Evolutionary conservation across 257 asterid genomes (phyloP).

Genomic region (Craterostigma plantagineum): DNA sequence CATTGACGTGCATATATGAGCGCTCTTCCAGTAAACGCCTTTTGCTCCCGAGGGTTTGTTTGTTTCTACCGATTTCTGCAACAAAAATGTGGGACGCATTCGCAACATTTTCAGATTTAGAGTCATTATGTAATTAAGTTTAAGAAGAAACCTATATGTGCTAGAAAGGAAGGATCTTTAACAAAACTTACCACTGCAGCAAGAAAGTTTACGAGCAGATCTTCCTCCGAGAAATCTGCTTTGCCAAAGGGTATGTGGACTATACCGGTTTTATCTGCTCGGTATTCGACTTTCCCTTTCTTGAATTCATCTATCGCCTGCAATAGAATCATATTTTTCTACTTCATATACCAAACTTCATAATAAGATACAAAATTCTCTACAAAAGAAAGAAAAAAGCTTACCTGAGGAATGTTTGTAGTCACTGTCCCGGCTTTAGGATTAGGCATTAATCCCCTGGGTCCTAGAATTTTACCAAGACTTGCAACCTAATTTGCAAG

Average conservation of each 20-base stretch:
- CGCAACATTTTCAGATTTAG: too few species aligned
- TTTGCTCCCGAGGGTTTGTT: constrained; percentile 91
- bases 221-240: constrained; percentile 75
- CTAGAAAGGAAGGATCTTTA: neutral
- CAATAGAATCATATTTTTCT: constrained; percentile 3
- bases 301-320: constrained; percentile 92
- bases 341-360: neutral
- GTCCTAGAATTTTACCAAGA: constrained; percentile 83
- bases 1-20: constrained; percentile 85
- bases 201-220: constrained; percentile 58
- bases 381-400: neutral
- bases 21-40: constrained; percentile 93
- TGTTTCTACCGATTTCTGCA: constrained; percentile 87
- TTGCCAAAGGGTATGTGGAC: constrained; percentile 95
- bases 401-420: constrained; percentile 87
- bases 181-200: constrained; percentile 56
- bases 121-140: too few species aligned
- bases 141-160: neutral
- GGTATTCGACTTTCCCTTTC: constrained; percentile 90
- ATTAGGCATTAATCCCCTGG: constrained; percentile 95
- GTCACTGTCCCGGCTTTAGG: constrained; percentile 99
- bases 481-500: constrained; percentile 57
- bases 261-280: constrained; percentile 98
- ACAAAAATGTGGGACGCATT: too few species aligned
- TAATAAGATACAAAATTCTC: neutral